Base-by-base conservation (phyloP, 1,284 basidiomycete genomes). In the Irpex sp. region DNA sequence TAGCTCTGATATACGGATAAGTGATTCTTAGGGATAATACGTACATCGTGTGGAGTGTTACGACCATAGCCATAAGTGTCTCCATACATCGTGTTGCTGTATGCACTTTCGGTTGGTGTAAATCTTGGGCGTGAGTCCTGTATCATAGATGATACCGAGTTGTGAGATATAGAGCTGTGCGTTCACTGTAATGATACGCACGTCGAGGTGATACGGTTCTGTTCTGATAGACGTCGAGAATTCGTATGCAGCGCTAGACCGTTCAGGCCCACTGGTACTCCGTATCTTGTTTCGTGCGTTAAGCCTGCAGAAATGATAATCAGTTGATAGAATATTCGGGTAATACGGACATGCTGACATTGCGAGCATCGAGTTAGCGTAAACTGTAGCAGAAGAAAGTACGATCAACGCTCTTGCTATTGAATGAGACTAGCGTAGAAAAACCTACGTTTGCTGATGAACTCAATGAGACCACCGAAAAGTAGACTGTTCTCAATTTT, bases 371-470 rank as follows among this genome's bases (percentile, higher is more conserved):
- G 61, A 62, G 57, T 62, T 62, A 5, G 61, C 61, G 38, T 62
- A 62, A 13, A 62, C 61, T 62, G 26, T 15, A 52, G 9, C n/a
- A 15, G 3, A 11, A 55, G 51, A 40, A 49, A 38, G 36, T 21
- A 9, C 17, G 5, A 15, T 13, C 19, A 54, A 11, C 19, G 31
- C 9, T 9, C 17, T 56, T n/a, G 26, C 8, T n/a, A 15, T 9
- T 6, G 3, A 13, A 47, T 7, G 5, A n/a, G 44, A 47, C 44
- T 21, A 31, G 36, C 31, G 31, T 21, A 17, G 9, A 26, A 15
- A 55, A 4, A 59, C 61, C 17, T 44, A 63, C 62, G 62, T 38
- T 63, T 63, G 52, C 62, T 57, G n/a, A 63, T 49, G 21, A 63
- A 31, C 44, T 63, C 62, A 3, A 63, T 54, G 44, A 63, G 51